Evolutionary conservation across 2,329 filamentous ascomycete species (phyloP), one percentile per base, ranked within the genome.

Genomic region (Apiospora kogelbergensis): DNA sequence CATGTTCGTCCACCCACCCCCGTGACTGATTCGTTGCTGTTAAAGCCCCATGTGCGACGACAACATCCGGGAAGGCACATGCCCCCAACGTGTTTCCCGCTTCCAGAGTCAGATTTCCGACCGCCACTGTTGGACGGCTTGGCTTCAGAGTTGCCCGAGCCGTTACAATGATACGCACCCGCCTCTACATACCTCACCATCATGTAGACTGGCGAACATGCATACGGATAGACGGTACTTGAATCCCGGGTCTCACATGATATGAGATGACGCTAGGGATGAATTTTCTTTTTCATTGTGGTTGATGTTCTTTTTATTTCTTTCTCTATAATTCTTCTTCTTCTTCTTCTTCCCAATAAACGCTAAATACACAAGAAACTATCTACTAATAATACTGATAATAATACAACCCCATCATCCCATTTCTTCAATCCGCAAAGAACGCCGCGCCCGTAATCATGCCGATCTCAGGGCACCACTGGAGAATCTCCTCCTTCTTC

Each of bases 381-480:
- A 26, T 33, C 26, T 57, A 26, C 11, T 42, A 42, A 33, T 33
- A 33, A 33, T 33, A 33, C 3, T 7, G 7, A 33, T 33, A 37
- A 37, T 6, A 37, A 60, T 37, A n/a, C 30, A 15, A 42, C 40
- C 40, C 40, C 40, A n/a, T 30, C 1, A 3, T 11, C 20, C 17
- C 33, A 7, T 33, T 10, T 20, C 24, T 37, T 60, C 17, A 60
- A n/a, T 60, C 53, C 10, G 22, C 4, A n/a, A 65, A 65, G 63
- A 65, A 65, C 1, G 63, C 63, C 22, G 65, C 42, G 20, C 70
- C 72, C 48, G 68, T 66, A 67, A 72, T 72, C 71, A 72, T 74
- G 41, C 71, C 72, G n/a, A 73, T 71, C 70, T 79, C 78, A 11
- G 76, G 76, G 71, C 77, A 79, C 71, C 76, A 79, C 66, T 71